These are phyloP conservation scores for Globisporangium nunn DNA, from an alignment of 352 stramenopile genomes.

Conservation along the genomic window DNA sequence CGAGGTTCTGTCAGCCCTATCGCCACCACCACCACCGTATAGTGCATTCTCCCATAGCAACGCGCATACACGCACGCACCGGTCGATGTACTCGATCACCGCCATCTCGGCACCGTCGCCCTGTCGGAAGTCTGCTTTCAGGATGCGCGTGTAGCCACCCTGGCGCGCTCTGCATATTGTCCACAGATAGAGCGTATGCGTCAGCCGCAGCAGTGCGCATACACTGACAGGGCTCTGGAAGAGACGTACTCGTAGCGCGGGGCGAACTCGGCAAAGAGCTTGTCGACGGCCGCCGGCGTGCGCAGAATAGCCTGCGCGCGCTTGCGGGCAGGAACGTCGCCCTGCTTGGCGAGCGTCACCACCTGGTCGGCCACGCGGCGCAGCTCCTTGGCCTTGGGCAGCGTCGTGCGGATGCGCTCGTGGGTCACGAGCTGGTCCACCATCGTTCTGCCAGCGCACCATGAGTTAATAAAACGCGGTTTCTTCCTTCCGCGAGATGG, in stretches of 20 bases:
- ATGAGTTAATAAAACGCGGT: background rate
- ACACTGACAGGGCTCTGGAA: background rate
- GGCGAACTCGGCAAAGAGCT: conserved; percentile 95
- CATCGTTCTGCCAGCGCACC: conserved; percentile 77
- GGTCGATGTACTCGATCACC: conserved; percentile 97
- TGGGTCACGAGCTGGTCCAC: conserved; percentile 97
- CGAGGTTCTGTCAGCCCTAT: background rate
- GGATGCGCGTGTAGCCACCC: conserved; percentile 94
- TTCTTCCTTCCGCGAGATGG: background rate
- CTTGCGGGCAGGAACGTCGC: conserved; percentile 78
- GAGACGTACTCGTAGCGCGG: conserved; percentile 89
- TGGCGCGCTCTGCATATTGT: conserved; percentile 30
- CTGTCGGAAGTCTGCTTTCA: conserved; percentile 91
- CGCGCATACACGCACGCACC: conserved; percentile 24
- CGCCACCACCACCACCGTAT: no score
- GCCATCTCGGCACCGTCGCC: conserved; percentile 97
- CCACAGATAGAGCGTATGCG: background rate
- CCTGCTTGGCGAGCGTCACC: conserved; percentile 92
- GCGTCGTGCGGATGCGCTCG: conserved; percentile 96
- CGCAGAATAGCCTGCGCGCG: conserved; percentile 80
- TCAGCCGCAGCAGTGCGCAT: background rate
- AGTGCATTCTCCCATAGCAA: background rate
- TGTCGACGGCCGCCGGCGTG: conserved; percentile 89
- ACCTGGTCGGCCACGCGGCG: conserved; percentile 92
- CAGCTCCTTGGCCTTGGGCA: conserved; percentile 96